Evolutionary conservation across 31 red algal genomes (phyloP), one percentile per base, ranked within the genome.

Genomic region (Endocladia muricata): DNA sequence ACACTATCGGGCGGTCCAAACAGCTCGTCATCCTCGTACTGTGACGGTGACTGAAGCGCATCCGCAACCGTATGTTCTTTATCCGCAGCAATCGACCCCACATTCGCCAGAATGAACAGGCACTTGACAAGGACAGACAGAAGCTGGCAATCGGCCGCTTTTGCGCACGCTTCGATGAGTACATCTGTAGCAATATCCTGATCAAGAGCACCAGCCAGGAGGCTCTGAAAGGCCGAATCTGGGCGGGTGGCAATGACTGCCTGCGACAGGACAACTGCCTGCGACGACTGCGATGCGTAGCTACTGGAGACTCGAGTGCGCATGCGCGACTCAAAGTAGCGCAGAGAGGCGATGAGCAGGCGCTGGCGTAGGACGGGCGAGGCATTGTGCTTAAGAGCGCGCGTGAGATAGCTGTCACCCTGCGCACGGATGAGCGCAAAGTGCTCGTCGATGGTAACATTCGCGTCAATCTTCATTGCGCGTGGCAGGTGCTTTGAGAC

Each of bases 111-210:
- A 36, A 79, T 51, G 19, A 37, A 73, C 30, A 88, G 63, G 37
- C 62, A 42, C 62, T 88, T 88, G 28, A 70, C 64, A 21, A 79
- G 51, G 40, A 88, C n/a, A 52, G 73, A 52, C 17, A 66, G 39
- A 57, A 88, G 52, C 2, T 79, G 65, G n/a, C 28, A 55, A 38
- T 88, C 83, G 1, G 74, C 74, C 31, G 83, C 73, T 19, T 64
- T 79, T 28, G 43, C 73, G 47, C 83, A 88, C 2, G 66, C 73
- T 22, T 88, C 43, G 39, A 88, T 88, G 35, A 88, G 65, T 19
- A 60, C 54, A 35, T 88, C 41, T 2, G 49, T 5, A 17, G 83
- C 43, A 29, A 88, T 21, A 0, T 88, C 73, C 33, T 71, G 39
- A 22, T 76, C 74, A 3, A 88, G 39, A 34, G 72, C 51, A 34